Conservation (phyloP, 2,329 filamentous ascomycete species). For the Penicillium nordicum region DNA sequence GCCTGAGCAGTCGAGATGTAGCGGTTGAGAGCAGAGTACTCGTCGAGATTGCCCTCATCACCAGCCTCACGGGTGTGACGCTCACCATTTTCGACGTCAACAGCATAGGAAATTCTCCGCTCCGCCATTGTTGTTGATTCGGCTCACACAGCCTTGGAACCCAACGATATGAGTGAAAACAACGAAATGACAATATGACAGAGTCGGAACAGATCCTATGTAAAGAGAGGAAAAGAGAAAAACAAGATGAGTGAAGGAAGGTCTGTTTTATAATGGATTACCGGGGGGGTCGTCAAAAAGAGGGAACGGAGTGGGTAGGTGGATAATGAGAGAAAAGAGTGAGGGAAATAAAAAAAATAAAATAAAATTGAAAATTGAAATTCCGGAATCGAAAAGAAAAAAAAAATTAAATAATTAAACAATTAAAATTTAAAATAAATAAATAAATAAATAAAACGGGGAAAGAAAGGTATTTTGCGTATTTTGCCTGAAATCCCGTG, state of each 20-base stretch:
- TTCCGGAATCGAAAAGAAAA: conserved; percentile 6
- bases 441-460: conserved; percentile 8
- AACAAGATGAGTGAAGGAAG: conserved; percentile 26
- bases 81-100: conserved; percentile 43
- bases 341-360: conserved; percentile 8
- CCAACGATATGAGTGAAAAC: conserved; percentile 38
- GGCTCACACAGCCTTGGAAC: conserved; percentile 40
- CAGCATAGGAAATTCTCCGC: conserved; percentile 46
- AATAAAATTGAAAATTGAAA: conserved; percentile 7
- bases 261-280: conserved; percentile 35
- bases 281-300: conserved; percentile 21
- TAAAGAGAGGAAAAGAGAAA: conserved; percentile 19
- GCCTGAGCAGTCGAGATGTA: conserved; percentile 66
- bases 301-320: conserved; percentile 22
- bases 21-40: conserved; percentile 63
- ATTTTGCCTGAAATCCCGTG: conserved; percentile 16
- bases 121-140: conserved; percentile 43
- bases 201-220: conserved; percentile 40
- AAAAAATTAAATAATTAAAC: neutral
- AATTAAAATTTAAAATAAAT: neutral
- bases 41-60: conserved; percentile 46
- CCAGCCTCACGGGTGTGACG: conserved; percentile 29
- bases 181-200: conserved; percentile 37
- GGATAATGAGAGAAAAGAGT: conserved; percentile 22
- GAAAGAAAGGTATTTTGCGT: conserved; percentile 10